Evolutionary conservation across 176 grass and related monocot genomes (phyloP), one percentile per base, ranked within the genome.

Genomic region (Phragmites australis): DNA sequence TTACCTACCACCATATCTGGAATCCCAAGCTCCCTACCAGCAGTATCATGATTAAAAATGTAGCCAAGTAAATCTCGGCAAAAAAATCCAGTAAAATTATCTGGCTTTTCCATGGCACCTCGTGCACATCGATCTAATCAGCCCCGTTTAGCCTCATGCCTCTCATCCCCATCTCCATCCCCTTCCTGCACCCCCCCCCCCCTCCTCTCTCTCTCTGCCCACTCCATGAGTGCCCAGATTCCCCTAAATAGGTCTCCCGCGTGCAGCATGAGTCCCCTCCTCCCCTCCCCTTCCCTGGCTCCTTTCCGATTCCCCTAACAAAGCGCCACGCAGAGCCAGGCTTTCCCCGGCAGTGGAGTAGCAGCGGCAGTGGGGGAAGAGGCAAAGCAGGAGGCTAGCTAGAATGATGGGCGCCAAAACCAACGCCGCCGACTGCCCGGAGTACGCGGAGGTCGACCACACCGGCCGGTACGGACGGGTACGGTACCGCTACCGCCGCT

Each of bases 381-480:
- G 39, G 30, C 76, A 75, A 81, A 67, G 45, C 21, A 46, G 50
- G 61, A 84, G 14, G 44, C 21, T 62, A 54, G 26, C 80, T 22
- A 93, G 67, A 78, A 90, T 92, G 90, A 92, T 87, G 88, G 83
- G 85, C 21, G 81, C 49, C 74, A 76, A 29, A 46, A 65, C 60
- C 64, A 48, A 72, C 70, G 83, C 81, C 56, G 68, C 62, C 48
- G 88, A 78, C 81, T 85, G 29, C 55, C 67, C 72, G 71, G 94
- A 88, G 71, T 93, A 94, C 72, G 96, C 90, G 4, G 96, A 99
- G 81, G 83, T 95, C 70, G 92, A 99, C 80, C 96, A 92, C 26
- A 91, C 88, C 49, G 96, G 90, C 17, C 89, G 90, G 90, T 99
- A 99, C 85, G 96, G 88, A 81, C 86, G 96, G 96, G 96, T 99